phyloP scores from a whole-genome alignment of 2,329 filamentous ascomycete genomes.

The Lasiodiplodia sp. region DNA sequence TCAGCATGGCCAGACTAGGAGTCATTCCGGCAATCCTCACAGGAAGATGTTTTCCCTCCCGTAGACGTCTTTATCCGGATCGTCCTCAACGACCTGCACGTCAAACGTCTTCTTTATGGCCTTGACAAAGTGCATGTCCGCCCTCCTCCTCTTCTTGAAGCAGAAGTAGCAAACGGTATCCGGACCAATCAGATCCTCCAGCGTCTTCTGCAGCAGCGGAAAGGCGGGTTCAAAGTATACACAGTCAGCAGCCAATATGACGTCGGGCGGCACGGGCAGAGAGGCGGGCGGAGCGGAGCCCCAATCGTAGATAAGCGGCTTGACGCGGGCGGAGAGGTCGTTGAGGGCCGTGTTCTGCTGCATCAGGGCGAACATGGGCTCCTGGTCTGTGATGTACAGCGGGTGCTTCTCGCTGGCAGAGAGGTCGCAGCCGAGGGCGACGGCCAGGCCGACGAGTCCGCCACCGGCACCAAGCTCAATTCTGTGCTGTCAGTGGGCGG shows the following conservation, averaged over 20 bases:
- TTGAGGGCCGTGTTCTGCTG: conserved; percentile 87
- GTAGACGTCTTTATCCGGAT: conserved; percentile 56
- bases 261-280: conserved; percentile 68
- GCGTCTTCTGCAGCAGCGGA: conserved; percentile 80
- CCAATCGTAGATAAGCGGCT: conserved; percentile 82
- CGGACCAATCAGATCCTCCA: conserved; percentile 74
- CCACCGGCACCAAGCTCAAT: conserved; percentile 92
- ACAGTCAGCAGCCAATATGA: conserved; percentile 94
- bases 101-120: conserved; percentile 57
- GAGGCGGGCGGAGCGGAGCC: conserved; percentile 51
- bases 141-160: conserved; percentile 90
- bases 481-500: conserved; percentile 55
- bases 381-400: conserved; percentile 87
- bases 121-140: conserved; percentile 63
- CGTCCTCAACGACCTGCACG: conserved; percentile 57
- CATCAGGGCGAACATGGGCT: conserved; percentile 86
- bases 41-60: conserved; percentile 58
- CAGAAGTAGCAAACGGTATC: conserved; percentile 81
- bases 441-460: conserved; percentile 77
- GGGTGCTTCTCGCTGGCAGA: conserved; percentile 52
- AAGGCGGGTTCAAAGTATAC: conserved; percentile 98
- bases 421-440: conserved; percentile 60
- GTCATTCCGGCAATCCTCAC: conserved; percentile 40
- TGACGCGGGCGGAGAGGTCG: conserved; percentile 67
- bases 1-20: background rate